These are phyloP conservation scores for Rhizophagus clarus DNA, from an alignment of 192 early-diverging fungal genomes.

Conservation along the genomic window DNA sequence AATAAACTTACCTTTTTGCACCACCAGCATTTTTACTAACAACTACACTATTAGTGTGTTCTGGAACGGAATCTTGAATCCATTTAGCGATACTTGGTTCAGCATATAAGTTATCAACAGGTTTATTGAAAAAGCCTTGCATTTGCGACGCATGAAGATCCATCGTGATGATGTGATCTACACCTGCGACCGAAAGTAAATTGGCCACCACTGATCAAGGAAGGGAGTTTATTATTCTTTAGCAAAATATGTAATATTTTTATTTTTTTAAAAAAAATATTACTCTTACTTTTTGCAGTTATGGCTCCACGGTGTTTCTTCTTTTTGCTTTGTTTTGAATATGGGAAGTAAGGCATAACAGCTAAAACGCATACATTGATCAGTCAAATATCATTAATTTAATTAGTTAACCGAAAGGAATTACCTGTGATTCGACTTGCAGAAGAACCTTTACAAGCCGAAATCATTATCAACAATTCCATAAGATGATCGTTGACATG, in stretches of 20 bases:
- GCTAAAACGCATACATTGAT: background rate
- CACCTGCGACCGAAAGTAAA: slow-evolving; percentile 92
- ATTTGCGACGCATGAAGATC: slow-evolving; percentile 94
- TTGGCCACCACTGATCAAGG: slow-evolving; percentile 77
- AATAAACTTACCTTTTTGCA: slow-evolving; percentile 75
- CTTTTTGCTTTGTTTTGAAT: slow-evolving; percentile 98
- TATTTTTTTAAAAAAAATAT: background rate
- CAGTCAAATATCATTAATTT: background rate
- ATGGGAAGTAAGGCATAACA: slow-evolving; percentile 92
- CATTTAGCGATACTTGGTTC: slow-evolving; percentile 90
- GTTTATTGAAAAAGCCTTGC: slow-evolving; percentile 95
- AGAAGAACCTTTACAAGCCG: slow-evolving; percentile 88
- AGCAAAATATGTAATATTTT: background rate
- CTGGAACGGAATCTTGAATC: slow-evolving; percentile 75
- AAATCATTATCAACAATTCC: slow-evolving; percentile 98
- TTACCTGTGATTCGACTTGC: slow-evolving; percentile 76
- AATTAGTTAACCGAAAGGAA: background rate
- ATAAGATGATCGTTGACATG: slow-evolving; percentile 90
- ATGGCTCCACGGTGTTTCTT: slow-evolving; percentile 96
- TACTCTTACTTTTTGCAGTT: slow-evolving; percentile 78
- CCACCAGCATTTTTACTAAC: slow-evolving; percentile 96
- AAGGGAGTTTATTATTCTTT: background rate
- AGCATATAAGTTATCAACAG: slow-evolving; percentile 92
- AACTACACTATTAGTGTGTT: slow-evolving; percentile 75
- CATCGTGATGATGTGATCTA: slow-evolving; percentile 98